Evolutionary conservation across 2,329 filamentous ascomycete species (phyloP).

Genomic region (Thyridium curvatum): DNA sequence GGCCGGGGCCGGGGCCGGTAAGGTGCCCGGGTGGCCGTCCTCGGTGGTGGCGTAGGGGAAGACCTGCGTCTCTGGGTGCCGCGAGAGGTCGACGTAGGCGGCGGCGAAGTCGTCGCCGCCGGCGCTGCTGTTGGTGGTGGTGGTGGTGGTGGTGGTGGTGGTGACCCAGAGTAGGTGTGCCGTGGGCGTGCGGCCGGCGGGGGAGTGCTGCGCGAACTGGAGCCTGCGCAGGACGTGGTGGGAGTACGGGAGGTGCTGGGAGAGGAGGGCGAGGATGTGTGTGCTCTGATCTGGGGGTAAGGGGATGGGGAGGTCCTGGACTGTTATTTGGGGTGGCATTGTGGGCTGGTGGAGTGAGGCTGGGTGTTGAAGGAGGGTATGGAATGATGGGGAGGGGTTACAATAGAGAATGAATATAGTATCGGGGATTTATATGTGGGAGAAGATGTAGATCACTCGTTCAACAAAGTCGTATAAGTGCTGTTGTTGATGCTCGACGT

Average conservation of each 20-base stretch:
- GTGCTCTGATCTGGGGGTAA: conserved; percentile 7
- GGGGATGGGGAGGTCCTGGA: conserved; percentile 12
- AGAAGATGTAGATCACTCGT: too few species aligned
- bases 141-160: neutral
- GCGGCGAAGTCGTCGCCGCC: conserved; percentile 36
- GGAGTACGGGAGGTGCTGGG: conserved; percentile 47
- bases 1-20: neutral
- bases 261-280: conserved; percentile 39
- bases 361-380: too few species aligned
- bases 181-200: conserved; percentile 31
- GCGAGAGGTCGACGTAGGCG: conserved; percentile 55
- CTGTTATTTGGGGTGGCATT: conserved; percentile 4
- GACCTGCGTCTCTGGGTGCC: conserved; percentile 56
- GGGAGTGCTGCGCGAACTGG: conserved; percentile 43
- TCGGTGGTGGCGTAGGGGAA: conserved; percentile 56
- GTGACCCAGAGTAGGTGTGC: conserved; percentile 34
- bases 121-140: neutral
- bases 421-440: neutral
- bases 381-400: too few species aligned
- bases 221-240: conserved; percentile 57
- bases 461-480: too few species aligned
- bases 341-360: too few species aligned
- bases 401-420: too few species aligned
- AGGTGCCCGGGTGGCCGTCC: conserved; percentile 10
- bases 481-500: neutral